Evolutionary conservation across 768 basidiomycete genomes (phyloP).

Genomic region (Boletellus sp.): DNA sequence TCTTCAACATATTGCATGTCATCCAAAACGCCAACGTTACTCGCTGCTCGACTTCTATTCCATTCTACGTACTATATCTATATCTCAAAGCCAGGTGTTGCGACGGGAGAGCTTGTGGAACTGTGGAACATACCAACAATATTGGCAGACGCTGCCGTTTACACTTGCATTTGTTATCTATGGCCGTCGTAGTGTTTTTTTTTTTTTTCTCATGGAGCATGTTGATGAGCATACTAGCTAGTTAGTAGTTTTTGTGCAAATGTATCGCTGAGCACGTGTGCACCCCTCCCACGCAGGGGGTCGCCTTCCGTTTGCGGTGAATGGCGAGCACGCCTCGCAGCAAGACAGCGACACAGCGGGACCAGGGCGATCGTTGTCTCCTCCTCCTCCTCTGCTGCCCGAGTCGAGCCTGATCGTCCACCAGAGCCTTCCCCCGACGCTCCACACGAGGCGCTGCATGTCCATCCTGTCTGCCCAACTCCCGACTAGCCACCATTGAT

Average conservation of each 20-base stretch:
- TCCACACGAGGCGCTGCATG: constrained; percentile 23
- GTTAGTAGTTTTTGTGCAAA: no score
- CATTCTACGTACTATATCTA: constrained; percentile 36
- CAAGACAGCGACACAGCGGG: constrained; percentile 26
- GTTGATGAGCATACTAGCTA: constrained; percentile 7
- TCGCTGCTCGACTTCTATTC: constrained; percentile 27
- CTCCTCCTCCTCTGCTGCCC: constrained; percentile 4
- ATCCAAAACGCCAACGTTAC: constrained; percentile 24
- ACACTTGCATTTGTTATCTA: constrained; percentile 36
- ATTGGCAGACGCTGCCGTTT: constrained; percentile 22
- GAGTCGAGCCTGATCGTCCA: no score
- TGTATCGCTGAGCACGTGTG: no score
- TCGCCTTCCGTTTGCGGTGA: constrained; percentile 22
- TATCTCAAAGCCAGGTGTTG: constrained; percentile 31
- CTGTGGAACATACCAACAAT: constrained; percentile 34
- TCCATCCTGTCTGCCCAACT: constrained; percentile 17
- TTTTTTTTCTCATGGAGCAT: constrained; percentile 27
- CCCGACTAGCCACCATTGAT: constrained; percentile 57
- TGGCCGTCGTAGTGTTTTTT: constrained; percentile 20
- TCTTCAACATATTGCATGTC: constrained; percentile 19
- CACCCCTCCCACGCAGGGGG: constrained; percentile 13
- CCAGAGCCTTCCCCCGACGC: constrained; percentile 11
- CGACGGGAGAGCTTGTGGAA: constrained; percentile 33
- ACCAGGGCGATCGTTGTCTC: constrained; percentile 17
- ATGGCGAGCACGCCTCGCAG: constrained; percentile 21